Base-by-base conservation (phyloP, 768 basidiomycete species). In the Lactarius psammicola region DNA sequence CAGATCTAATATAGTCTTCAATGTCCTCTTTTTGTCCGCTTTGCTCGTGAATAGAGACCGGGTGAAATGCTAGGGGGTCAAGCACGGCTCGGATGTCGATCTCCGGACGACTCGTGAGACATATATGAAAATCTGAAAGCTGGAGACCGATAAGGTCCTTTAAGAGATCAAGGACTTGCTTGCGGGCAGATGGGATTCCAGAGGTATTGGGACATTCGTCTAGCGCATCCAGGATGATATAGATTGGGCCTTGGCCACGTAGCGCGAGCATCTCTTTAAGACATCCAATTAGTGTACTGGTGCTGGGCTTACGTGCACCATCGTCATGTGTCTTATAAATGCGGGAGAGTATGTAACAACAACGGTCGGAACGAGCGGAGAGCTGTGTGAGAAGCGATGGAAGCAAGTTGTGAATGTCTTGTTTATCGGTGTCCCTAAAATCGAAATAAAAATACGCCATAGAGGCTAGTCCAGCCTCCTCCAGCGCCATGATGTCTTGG, bases 151-250 rank as follows among this genome's bases (percentile, higher is more conserved):
- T 4, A 15, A 60, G 40, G 15, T 49, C 40, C 40, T 30, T 30
- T 1, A 60, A 1, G n/a, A 60, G 7, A 4, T 26, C 28, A 17
- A 60, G 59, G 18, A 60, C 42, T 20, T 60, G n/a, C 11, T 30
- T n/a, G 17, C 56, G 56, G 1, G 56, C 17, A 1, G 56, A 18
- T 23, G 40, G 28, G 15, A 28, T 26, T 23, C 40, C 59, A 23
- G 59, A 42, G 17, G 28, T 31, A 30, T 60, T 42, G 31, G 34
- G 40, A 20, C 59, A 60, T 42, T 60, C 59, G 3, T 60, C 59
- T 44, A 60, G 42, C 15, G 59, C 59, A 11, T 49, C 46, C 46
- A 49, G 26, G 46, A 49, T 49, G 23, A 49, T 23, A 23, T 49
- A 49, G n/a, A 49, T 31, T 33, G 59, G 34, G 31, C 28, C 44